These are phyloP conservation scores for Aspergillus pseudoterreus DNA, from an alignment of 2,329 filamentous ascomycete genomes.

Conservation along the genomic window DNA sequence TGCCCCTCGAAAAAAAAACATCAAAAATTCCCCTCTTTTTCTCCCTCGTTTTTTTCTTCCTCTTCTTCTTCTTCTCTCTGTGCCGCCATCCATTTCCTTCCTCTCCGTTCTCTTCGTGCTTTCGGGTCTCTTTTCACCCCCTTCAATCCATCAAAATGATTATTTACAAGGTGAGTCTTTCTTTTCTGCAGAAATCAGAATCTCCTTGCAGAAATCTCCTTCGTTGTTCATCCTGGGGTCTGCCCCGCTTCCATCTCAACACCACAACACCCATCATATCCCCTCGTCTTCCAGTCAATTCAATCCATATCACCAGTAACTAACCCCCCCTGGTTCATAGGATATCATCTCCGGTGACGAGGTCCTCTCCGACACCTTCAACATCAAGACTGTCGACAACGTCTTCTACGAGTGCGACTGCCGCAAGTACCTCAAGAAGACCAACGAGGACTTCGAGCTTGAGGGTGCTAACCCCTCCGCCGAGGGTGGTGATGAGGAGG, in stretches of 20 bases:
- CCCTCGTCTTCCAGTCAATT: too few relatives aligned
- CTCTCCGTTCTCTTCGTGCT: constrained; percentile 19
- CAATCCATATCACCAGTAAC: neutral
- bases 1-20: constrained; percentile 14
- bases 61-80: neutral
- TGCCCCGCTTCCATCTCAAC: neutral
- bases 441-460: constrained; percentile 58
- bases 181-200: neutral
- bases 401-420: constrained; percentile 89
- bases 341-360: constrained; percentile 88
- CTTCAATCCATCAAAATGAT: constrained; percentile 59
- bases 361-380: constrained; percentile 93
- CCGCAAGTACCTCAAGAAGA: constrained; percentile 78
- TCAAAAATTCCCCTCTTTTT: constrained; percentile 29
- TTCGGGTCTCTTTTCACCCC: constrained; percentile 20
- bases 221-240: too few relatives aligned
- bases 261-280: neutral
- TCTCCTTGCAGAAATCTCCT: too few relatives aligned
- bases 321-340: constrained; percentile 48
- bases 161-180: constrained; percentile 61
- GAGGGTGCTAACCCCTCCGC: constrained; percentile 92
- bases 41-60: neutral
- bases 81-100: neutral
- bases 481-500: constrained; percentile 75
- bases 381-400: constrained; percentile 74